phyloP scores from a whole-genome alignment of 805 yeast species.

The Starmerella lactis-condensi region DNA sequence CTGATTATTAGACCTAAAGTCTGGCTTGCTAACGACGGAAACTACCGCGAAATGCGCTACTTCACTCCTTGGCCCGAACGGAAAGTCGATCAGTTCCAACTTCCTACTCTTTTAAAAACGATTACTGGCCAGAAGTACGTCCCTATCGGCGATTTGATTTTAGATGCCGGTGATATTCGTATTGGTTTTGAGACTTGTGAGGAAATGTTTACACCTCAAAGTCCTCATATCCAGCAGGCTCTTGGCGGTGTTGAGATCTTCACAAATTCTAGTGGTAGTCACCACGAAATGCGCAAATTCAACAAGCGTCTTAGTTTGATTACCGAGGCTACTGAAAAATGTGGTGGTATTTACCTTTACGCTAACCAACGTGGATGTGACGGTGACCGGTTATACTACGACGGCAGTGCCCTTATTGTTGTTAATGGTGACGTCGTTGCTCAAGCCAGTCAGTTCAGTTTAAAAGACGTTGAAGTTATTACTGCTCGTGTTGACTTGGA shows the following conservation, averaged over 20 bases:
- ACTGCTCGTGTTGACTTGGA: constrained; percentile 90
- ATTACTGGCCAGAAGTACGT: constrained; percentile 51
- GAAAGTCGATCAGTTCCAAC: constrained; percentile 47
- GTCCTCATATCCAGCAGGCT: constrained; percentile 84
- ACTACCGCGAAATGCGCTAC: constrained; percentile 92
- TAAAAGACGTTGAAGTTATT: constrained; percentile 82
- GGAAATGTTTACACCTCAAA: constrained; percentile 87
- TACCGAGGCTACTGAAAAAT: constrained; percentile 79
- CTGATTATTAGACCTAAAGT: constrained; percentile 80
- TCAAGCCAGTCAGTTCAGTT: constrained; percentile 79
- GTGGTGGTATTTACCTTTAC: constrained; percentile 89
- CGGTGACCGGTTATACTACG: constrained; percentile 91
- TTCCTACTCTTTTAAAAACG: constrained; percentile 53
- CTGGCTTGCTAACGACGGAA: constrained; percentile 92
- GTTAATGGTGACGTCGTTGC: constrained; percentile 84
- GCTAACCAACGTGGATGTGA: constrained; percentile 96
- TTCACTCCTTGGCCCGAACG: constrained; percentile 90
- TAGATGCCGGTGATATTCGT: constrained; percentile 67
- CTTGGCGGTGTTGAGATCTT: constrained; percentile 94
- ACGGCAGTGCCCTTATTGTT: constrained; percentile 89
- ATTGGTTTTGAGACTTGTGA: constrained; percentile 98
- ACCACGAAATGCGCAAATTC: constrained; percentile 82
- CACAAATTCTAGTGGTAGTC: constrained; percentile 94
- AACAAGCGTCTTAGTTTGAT: constrained; percentile 71
- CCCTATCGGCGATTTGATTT: constrained; percentile 77